phyloP scores from a whole-genome alignment of 164 flowering plant species.

The Buxus sempervirens region DNA sequence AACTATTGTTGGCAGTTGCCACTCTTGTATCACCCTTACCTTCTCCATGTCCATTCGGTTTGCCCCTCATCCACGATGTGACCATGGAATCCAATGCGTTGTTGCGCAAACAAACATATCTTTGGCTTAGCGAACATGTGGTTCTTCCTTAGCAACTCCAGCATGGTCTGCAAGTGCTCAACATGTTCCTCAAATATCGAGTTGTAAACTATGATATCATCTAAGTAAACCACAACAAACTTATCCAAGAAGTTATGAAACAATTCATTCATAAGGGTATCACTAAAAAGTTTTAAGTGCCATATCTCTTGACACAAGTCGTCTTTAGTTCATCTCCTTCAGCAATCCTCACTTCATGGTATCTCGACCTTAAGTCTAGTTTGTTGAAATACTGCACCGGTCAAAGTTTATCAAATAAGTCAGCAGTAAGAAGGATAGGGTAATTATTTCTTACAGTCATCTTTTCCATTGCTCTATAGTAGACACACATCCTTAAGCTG shows the following conservation, averaged over 20 bases:
- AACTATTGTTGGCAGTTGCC: neutral
- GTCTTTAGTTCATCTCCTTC: neutral
- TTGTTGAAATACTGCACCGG: neutral
- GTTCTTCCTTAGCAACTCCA: neutral
- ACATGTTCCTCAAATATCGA: neutral
- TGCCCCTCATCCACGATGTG: neutral
- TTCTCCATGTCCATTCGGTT: neutral
- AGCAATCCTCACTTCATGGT: conserved; percentile 6
- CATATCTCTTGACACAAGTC: neutral
- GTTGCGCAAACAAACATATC: neutral
- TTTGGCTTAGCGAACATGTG: neutral
- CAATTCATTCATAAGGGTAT: conserved; percentile 5
- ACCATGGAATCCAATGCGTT: neutral
- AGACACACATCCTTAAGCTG: neutral
- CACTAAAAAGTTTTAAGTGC: conserved; percentile 5
- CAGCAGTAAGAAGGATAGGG: neutral
- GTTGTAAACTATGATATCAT: neutral
- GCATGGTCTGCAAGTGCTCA: neutral
- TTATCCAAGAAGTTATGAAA: neutral
- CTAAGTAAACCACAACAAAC: too few species aligned
- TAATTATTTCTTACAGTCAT: conserved; percentile 3
- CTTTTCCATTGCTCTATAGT: neutral
- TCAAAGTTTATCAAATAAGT: neutral
- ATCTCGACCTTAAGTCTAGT: conserved; percentile 11
- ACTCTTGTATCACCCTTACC: neutral